Evolutionary conservation across 768 basidiomycete genomes (phyloP).

Genomic region (Leucosporidium yakuticum): DNA sequence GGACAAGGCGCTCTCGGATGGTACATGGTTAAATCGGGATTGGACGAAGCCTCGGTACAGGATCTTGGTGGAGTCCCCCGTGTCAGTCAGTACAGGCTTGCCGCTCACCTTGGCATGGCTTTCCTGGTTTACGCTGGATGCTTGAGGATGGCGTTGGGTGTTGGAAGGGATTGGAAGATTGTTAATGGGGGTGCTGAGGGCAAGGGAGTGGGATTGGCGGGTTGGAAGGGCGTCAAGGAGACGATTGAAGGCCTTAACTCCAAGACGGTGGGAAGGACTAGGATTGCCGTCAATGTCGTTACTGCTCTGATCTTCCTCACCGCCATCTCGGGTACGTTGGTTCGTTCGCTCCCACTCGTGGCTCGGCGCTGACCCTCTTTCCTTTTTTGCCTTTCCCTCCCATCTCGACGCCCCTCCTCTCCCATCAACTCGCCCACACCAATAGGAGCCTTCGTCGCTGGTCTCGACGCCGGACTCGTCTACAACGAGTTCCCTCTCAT

Average conservation of each 20-base stretch:
- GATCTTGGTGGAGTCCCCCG: slow-evolving; percentile 81
- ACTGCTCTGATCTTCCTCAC: slow-evolving; percentile 81
- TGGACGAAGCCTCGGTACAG: slow-evolving; percentile 73
- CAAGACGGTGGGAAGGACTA: slow-evolving; percentile 57
- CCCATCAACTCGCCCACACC: too few relatives aligned
- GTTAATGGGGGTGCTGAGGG: slow-evolving; percentile 39
- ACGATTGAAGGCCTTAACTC: slow-evolving; percentile 54
- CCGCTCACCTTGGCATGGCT: slow-evolving; percentile 87
- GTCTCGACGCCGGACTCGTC: slow-evolving; percentile 89
- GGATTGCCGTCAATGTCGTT: slow-evolving; percentile 55
- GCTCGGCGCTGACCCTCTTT: not conserved
- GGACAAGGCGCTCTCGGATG: slow-evolving; percentile 89
- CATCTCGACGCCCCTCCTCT: not conserved
- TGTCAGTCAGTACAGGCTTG: slow-evolving; percentile 93
- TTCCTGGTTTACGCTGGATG: slow-evolving; percentile 89
- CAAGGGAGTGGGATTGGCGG: slow-evolving; percentile 23
- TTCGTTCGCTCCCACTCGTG: slow-evolving; percentile 11
- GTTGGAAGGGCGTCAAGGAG: slow-evolving; percentile 36
- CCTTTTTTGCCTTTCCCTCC: not conserved
- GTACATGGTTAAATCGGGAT: slow-evolving; percentile 99
- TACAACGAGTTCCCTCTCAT: slow-evolving; percentile 91
- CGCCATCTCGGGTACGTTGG: slow-evolving; percentile 71
- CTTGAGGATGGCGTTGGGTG: slow-evolving; percentile 68
- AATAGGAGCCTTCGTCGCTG: slow-evolving; percentile 93
- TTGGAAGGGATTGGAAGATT: slow-evolving; percentile 72